Base-by-base conservation (phyloP, 2,329 filamentous ascomycete species). In the Cordyceps javanica region DNA sequence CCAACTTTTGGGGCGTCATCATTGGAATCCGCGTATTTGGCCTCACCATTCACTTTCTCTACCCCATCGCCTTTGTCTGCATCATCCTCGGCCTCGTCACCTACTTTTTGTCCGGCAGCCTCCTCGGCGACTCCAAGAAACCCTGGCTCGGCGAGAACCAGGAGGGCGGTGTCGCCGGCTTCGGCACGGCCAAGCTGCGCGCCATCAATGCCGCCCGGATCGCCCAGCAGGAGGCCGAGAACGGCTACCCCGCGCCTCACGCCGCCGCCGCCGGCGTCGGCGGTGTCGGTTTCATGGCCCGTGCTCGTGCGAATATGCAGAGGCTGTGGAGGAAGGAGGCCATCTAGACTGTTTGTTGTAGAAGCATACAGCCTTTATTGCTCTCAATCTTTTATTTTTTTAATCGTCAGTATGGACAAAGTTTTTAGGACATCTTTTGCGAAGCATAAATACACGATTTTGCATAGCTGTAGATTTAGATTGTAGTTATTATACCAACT, bases 1-100 rank as follows among this genome's bases (percentile, higher is more conserved):
- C 87, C 65, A 97, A 96, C 75, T 97, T 97, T 76, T 99, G 94
- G 94, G 92, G 91, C 63, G 88, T 96, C 61, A 88, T 95, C 64
- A 93, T 99, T 65, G 94, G 94, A 51, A 84, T 95, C 64, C 82
- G 87, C 69, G 89, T 97, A 50, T 96, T 99, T 68, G 84, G 87
- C 45, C 83, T 89, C 65, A 73, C 73, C 41, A 84, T 99, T 59
- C 89, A 96, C 75, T 96, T 84, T 79, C 81, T 97, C 75, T 99
- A 99, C 74, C 93, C 94, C 5, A 89, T 97, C 68, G 93, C 94
- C 13, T 99, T 99, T 71, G 90, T 96, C 10, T 79, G 92, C 64
- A 97, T 99, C 71, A 85, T 99, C 63, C 55, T 92, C 28, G 93
- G 94, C 1, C 82, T 96, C 65, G 78, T 92, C 50, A 80, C 91